phyloP scores from a whole-genome alignment of 1,284 basidiomycete species.

The Vanrija pseudolonga region DNA sequence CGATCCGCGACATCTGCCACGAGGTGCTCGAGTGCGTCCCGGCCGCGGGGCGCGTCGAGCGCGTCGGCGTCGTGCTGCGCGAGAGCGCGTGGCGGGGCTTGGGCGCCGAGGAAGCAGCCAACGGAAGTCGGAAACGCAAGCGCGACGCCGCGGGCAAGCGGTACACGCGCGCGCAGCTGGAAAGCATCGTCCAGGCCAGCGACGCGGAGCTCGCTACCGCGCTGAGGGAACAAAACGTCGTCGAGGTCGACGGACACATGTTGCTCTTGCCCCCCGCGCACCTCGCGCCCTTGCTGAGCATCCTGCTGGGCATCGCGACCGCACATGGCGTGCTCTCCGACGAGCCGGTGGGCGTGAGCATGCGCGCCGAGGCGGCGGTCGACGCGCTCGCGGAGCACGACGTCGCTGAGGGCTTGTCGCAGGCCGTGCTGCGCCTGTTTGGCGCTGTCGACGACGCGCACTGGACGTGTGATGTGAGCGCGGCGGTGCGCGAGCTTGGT shows the following conservation, averaged over 20 bases:
- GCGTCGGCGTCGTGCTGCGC: slow-evolving; percentile 60
- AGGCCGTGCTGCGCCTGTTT: slow-evolving; percentile 74
- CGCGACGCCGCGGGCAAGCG: slow-evolving; percentile 35
- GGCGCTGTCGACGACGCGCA: slow-evolving; percentile 53
- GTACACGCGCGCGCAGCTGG: slow-evolving; percentile 61
- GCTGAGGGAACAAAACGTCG: slow-evolving; percentile 62
- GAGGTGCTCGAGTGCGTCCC: slow-evolving; percentile 74
- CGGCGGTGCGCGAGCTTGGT: slow-evolving; percentile 41
- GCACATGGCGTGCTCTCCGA: not conserved
- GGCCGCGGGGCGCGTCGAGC: slow-evolving; percentile 66
- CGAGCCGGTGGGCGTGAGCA: not conserved
- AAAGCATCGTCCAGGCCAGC: slow-evolving; percentile 69
- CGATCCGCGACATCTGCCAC: slow-evolving; percentile 54
- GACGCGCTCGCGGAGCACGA: slow-evolving; percentile 69
- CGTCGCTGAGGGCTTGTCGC: slow-evolving; percentile 58
- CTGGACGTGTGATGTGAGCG: slow-evolving; percentile 31
- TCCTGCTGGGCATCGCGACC: slow-evolving; percentile 64
- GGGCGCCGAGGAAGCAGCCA: slow-evolving; percentile 36
- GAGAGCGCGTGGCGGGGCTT: slow-evolving; percentile 62
- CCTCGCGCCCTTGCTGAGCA: slow-evolving; percentile 64
- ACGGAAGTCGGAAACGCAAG: slow-evolving; percentile 13
- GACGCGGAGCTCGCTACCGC: slow-evolving; percentile 65
- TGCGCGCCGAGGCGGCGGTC: slow-evolving; percentile 42
- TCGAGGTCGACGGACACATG: slow-evolving; percentile 59
- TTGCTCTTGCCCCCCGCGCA: slow-evolving; percentile 58